A percentile compares a stretch with the other conserved stretches of the same genome.
phyloP scores from a whole-genome alignment of 805 yeast species.

The Kodamaea fukazawae region DNA sequence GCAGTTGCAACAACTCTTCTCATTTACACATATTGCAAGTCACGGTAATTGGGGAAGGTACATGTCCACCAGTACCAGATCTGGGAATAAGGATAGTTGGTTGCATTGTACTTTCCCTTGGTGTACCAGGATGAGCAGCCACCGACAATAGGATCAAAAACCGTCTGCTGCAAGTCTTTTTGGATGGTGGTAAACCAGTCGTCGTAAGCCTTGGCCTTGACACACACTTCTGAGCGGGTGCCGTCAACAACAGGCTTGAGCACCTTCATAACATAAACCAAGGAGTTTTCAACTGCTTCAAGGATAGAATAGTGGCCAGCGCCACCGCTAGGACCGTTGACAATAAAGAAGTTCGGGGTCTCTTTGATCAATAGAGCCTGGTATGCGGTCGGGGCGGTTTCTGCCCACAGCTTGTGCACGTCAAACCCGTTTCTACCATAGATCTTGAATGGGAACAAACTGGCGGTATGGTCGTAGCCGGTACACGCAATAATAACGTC shows the following conservation, averaged over 20 bases:
- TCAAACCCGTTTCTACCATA: slow-evolving; percentile 25
- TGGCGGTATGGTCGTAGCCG: slow-evolving; percentile 30
- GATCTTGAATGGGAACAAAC: slow-evolving; percentile 17
- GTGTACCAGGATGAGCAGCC: slow-evolving; percentile 43
- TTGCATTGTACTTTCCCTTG: slow-evolving; percentile 23
- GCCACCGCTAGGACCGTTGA: slow-evolving; percentile 41
- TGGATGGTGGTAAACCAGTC: slow-evolving; percentile 31
- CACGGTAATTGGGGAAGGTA: slow-evolving; percentile 24
- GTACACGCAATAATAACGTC: slow-evolving; percentile 44
- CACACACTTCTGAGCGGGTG: slow-evolving; percentile 23
- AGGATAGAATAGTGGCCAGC: slow-evolving; percentile 43
- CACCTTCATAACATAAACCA: slow-evolving; percentile 21
- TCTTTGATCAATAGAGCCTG: slow-evolving; percentile 31
- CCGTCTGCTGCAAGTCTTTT: slow-evolving; percentile 22
- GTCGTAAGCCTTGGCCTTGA: slow-evolving; percentile 30
- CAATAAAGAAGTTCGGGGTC: slow-evolving; percentile 32
- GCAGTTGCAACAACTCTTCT: slow-evolving; percentile 27
- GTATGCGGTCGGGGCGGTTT: slow-evolving; percentile 34
- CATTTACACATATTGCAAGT: slow-evolving; percentile 12
- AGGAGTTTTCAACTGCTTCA: slow-evolving; percentile 34
- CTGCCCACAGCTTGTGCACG: slow-evolving; percentile 24
- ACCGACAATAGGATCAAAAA: slow-evolving; percentile 31
- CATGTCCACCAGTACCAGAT: slow-evolving; percentile 27
- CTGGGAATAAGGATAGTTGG: slow-evolving; percentile 39
- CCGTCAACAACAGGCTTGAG: slow-evolving; percentile 27